These are phyloP conservation scores for Dendrobium huoshanense DNA, from an alignment of 106 monocot genomes.

Conservation along the genomic window DNA sequence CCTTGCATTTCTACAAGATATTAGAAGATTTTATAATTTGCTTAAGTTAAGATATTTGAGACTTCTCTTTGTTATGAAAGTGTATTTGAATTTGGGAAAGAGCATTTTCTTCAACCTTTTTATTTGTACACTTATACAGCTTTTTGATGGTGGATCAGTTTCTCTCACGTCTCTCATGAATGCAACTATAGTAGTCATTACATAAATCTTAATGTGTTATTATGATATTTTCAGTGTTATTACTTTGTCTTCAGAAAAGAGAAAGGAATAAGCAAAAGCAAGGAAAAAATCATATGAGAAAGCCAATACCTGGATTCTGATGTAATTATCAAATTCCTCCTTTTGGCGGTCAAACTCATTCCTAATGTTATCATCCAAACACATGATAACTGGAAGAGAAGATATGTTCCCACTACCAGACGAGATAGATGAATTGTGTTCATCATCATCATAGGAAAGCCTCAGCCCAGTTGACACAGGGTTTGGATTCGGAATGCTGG, in stretches of 20 bases:
- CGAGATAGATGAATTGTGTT: slow-evolving; percentile 45
- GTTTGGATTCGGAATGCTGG: slow-evolving; percentile 27
- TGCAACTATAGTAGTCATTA: neutral
- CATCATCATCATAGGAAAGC: slow-evolving; percentile 56
- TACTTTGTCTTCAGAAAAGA: neutral
- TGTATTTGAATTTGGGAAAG: neutral
- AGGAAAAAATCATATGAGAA: neutral
- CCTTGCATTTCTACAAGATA: neutral
- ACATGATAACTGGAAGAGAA: slow-evolving; percentile 28
- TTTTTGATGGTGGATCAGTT: neutral
- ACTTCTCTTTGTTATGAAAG: neutral
- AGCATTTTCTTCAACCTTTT: neutral
- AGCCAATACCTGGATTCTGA: slow-evolving; percentile 48
- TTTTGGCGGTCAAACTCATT: slow-evolving; percentile 41
- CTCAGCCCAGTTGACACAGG: slow-evolving; percentile 60
- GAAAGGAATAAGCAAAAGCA: neutral
- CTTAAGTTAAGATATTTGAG: neutral
- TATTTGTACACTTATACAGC: neutral
- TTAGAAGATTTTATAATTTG: neutral
- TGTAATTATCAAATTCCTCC: slow-evolving; percentile 48
- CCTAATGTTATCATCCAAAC: slow-evolving; percentile 36
- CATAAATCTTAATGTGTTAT: too few species aligned
- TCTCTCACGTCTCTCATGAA: neutral
- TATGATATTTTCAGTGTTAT: neutral
- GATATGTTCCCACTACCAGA: slow-evolving; percentile 35